These are phyloP conservation scores for Cornus kousa DNA, from an alignment of 148 eudicot species.

Conservation along the genomic window DNA sequence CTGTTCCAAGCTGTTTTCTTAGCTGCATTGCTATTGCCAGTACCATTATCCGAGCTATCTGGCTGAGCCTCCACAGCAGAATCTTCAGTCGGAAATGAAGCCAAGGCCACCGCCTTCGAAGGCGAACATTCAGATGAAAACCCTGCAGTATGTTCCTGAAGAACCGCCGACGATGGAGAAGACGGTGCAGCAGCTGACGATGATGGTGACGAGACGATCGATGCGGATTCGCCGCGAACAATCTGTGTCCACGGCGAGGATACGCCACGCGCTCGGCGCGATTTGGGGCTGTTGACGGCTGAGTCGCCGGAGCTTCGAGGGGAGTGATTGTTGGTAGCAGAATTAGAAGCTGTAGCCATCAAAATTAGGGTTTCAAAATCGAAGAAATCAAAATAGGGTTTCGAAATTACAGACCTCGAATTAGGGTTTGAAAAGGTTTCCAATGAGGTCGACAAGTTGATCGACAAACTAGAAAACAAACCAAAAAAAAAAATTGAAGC, in stretches of 20 bases:
- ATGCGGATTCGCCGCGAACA: slow-evolving; percentile 41
- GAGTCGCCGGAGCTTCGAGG: slow-evolving; percentile 3
- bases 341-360: slow-evolving; percentile 40
- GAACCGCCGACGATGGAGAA: slow-evolving; percentile 8
- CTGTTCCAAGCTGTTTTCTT: slow-evolving; percentile 60
- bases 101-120: background rate
- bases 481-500: background rate
- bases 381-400: slow-evolving; percentile 23
- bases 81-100: background rate
- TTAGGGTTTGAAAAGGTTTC: slow-evolving; percentile 4
- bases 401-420: slow-evolving; percentile 1
- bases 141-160: slow-evolving; percentile 2
- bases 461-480: background rate
- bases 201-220: slow-evolving; percentile 17
- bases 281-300: slow-evolving; percentile 13
- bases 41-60: slow-evolving; percentile 27
- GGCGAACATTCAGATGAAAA: slow-evolving; percentile 8
- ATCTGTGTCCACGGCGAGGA: slow-evolving; percentile 48
- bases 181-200: slow-evolving; percentile 8
- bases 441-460: background rate
- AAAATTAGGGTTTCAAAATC: background rate
- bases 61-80: slow-evolving; percentile 20
- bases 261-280: slow-evolving; percentile 21
- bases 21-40: slow-evolving; percentile 26
- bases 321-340: slow-evolving; percentile 13